Evolutionary conservation across 495 filamentous ascomycete genomes (phyloP), one percentile per base, ranked within the genome.

Genomic region (Annulohypoxylon nitens): DNA sequence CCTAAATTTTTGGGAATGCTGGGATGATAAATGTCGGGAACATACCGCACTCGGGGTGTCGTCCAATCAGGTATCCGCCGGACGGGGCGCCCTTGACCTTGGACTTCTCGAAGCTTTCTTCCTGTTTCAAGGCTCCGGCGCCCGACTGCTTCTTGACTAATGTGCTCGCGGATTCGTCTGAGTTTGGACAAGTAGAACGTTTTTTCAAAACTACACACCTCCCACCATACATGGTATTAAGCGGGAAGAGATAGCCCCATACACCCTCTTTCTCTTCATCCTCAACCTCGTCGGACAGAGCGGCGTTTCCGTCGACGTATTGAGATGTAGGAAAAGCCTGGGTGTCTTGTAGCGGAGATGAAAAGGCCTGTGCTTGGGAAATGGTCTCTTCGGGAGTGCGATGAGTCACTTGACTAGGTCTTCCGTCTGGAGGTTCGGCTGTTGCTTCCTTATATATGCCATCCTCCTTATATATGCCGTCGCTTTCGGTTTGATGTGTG

Each of bases 31-130:
- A 45, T 7, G 4, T 20, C 10, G 14, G 43, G 3, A 14, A 80
- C 92, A 75, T 88, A 97, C 93, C 94, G 76, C 97, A 98, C 80
- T 99, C 97, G 2, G 92, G 91, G 81, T 99, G 96, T 54, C 96
- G 88, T 9, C 96, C 96, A 60, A 98, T 89, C 26, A 99, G 81
- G 78, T 97, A 99, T 39, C 96, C 96, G n/a, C 91, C 90, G 0
- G 93, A 88, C 11, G 92, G 82, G 30, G 86, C 83, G 4, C 83
- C 86, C 39, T 85, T 87, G 10, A 81, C 59, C 59, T 89, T 90
- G 50, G 84, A 83, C 55, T 84, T 72, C 73, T 92, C 90, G 73
- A 88, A 90, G 5, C 80, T 75, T 69, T 88, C 80, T 78, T 92
- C 88, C 65, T 89, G 81, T 51, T 87, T 79, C 51, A 83, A n/a